These are phyloP conservation scores for Exophiala oligosperma DNA, from an alignment of 2,329 filamentous ascomycete genomes.

Conservation along the genomic window DNA sequence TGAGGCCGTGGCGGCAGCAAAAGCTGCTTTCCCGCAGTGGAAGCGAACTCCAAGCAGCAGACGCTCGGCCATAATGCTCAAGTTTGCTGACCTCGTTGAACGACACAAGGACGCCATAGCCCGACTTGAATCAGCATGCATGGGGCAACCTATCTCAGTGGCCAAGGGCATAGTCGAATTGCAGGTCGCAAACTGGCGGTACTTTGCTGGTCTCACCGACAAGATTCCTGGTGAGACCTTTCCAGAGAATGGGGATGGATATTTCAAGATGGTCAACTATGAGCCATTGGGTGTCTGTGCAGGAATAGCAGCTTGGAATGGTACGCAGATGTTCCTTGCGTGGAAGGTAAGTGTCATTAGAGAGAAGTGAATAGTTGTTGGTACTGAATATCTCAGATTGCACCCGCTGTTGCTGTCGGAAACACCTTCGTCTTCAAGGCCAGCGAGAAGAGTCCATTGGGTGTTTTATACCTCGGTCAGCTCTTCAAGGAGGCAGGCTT, in stretches of 20 bases:
- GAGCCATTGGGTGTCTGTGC: conserved; percentile 33
- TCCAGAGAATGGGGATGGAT: conserved; percentile 19
- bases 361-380: background rate
- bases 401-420: conserved; percentile 54
- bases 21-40: conserved; percentile 37
- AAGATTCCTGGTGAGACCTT: conserved; percentile 22
- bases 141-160: conserved; percentile 12
- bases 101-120: conserved; percentile 38
- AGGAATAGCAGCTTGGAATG: conserved; percentile 45
- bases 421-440: conserved; percentile 59
- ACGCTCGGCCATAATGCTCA: conserved; percentile 28
- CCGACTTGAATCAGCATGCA: conserved; percentile 19
- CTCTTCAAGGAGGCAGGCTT: conserved; percentile 73
- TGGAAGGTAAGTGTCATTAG: conserved; percentile 34
- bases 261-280: conserved; percentile 29
- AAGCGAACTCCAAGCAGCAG: conserved; percentile 26
- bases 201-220: conserved; percentile 25
- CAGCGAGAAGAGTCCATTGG: conserved; percentile 58
- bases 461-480: conserved; percentile 60
- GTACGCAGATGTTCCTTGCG: conserved; percentile 38
- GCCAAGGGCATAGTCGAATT: background rate
- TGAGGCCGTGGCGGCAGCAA: conserved; percentile 38
- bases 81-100: conserved; percentile 40
- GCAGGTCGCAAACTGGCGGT: background rate
- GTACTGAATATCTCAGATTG: conserved; percentile 49